phyloP scores from a whole-genome alignment of 2,329 filamentous ascomycete genomes.

The Fusarium miscanthi region DNA sequence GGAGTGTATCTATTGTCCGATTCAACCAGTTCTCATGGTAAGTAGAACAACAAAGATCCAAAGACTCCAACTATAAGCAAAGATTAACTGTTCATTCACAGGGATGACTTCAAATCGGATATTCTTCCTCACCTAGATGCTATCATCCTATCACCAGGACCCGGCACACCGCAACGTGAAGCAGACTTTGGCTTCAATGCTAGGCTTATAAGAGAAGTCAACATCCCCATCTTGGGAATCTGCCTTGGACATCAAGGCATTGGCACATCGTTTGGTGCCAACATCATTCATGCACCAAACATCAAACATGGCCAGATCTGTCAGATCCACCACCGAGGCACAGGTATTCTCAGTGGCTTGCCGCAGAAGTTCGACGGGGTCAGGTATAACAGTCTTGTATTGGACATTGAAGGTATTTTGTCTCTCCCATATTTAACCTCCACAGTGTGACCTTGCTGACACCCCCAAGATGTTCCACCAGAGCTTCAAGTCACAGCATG shows the following conservation, averaged over 20 bases:
- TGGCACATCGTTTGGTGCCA: not conserved
- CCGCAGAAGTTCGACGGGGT: not conserved
- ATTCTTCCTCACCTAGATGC: not conserved
- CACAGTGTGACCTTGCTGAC: not conserved
- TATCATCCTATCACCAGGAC: not conserved
- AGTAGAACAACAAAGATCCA: too few species aligned
- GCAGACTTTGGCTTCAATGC: not conserved
- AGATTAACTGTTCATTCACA: not conserved
- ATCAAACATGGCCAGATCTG: not conserved
- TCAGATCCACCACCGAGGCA: not conserved
- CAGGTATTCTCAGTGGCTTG: not conserved
- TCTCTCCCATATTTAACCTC: rapidly evolving
- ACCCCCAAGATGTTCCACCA: not conserved
- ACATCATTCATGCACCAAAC: not conserved
- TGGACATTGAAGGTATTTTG: not conserved
- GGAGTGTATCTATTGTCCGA: not conserved
- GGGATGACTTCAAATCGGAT: not conserved
- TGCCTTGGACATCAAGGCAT: not conserved
- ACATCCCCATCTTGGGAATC: not conserved
- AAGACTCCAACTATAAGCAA: too few species aligned
- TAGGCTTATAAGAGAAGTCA: not conserved
- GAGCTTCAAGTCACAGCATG: not conserved
- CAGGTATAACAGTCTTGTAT: not conserved
- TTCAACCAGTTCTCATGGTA: not conserved
- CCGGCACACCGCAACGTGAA: not conserved